Base-by-base conservation (phyloP, 139 green algal genomes). In the Coccomyxa sp. region DNA sequence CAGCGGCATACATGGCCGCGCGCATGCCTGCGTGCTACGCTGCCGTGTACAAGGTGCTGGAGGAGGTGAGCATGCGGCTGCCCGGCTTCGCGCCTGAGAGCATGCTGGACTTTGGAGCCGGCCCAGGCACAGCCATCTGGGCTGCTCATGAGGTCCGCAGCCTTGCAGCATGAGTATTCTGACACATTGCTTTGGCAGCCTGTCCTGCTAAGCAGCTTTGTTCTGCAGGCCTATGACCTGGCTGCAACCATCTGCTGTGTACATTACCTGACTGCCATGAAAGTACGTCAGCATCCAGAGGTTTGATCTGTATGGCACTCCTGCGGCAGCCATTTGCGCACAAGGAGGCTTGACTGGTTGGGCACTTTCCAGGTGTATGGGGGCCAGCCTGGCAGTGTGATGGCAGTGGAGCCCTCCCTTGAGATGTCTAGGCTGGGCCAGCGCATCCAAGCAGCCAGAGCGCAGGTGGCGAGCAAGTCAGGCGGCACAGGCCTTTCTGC, bases 81-180 rank as follows among this genome's bases (percentile, higher is more conserved):
- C 77, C 82, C 0, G 55, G 41, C 7, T 95, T 90, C 50, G 22
- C 55, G 24, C 92, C 92, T 0, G 18, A 39, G 3, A 82, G 34
- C 6, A 81, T 93, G 86, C 75, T 96, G 31, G 92, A 96, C 75
- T 96, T 92, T 84, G 92, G 92, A 4, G 80, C 90, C 6, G 90
- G 92, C 37, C 89, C 89, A 6, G 92, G 88, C 44, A 95, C 92
- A 7, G 89, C 91, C 36, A 81, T 86, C 37, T 96, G 91, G 91
- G 90, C 90, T 16, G 90, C 90, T 44, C 78, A 84, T 18, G 76
- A 87, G 81, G 86, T 76, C 0, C n/a, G 76, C 50, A 10, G 7
- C 5, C 70, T 72, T 33, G 64, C 16, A 58, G 24, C 73, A 70
- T 40, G 33, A 24, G 58, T 33, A 75, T 6, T 74, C 37, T 58